phyloP scores from a whole-genome alignment of 768 basidiomycete genomes.

The Flagelloscypha sp. region DNA sequence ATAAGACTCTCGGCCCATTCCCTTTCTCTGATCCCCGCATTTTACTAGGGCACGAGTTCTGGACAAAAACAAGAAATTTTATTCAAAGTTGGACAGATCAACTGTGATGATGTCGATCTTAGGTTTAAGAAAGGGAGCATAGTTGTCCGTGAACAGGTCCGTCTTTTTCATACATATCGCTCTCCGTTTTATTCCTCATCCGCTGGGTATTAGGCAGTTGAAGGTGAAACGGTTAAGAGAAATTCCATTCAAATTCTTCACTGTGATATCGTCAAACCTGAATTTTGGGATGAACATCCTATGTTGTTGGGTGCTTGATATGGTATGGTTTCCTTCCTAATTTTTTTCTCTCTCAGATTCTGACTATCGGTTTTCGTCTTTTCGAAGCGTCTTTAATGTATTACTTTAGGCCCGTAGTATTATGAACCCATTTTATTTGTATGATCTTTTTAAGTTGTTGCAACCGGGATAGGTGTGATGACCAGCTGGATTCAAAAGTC shows the following conservation, averaged over 20 bases:
- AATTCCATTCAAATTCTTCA: constrained; percentile 49
- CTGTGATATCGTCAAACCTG: constrained; percentile 76
- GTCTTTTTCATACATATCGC: too few species aligned
- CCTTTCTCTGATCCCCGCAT: not conserved
- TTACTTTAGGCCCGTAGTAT: too few species aligned
- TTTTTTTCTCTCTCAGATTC: too few species aligned
- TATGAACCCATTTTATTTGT: too few species aligned
- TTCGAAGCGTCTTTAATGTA: too few species aligned
- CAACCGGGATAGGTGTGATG: too few species aligned
- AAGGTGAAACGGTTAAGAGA: constrained; percentile 8
- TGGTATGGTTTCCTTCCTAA: too few species aligned
- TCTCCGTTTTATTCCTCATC: not conserved
- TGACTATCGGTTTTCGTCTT: too few species aligned
- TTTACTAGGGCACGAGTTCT: constrained; percentile 73
- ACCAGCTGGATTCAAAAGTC: too few species aligned
- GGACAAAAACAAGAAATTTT: constrained; percentile 89
- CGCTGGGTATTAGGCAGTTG: not conserved
- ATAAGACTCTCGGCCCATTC: not conserved
- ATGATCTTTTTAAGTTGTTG: too few species aligned
- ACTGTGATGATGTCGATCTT: constrained; percentile 72
- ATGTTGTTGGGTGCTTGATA: constrained; percentile 48
- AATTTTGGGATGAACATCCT: constrained; percentile 67
- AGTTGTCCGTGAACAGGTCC: constrained; percentile 59
- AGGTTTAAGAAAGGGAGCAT: constrained; percentile 83
- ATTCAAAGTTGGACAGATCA: constrained; percentile 72